Percentiles rank a stretch among this genome's conserved stretches.
Evolutionary conservation across 352 stramenopile genomes (phyloP).

Genomic region (Phytophthora hybrid): DNA sequence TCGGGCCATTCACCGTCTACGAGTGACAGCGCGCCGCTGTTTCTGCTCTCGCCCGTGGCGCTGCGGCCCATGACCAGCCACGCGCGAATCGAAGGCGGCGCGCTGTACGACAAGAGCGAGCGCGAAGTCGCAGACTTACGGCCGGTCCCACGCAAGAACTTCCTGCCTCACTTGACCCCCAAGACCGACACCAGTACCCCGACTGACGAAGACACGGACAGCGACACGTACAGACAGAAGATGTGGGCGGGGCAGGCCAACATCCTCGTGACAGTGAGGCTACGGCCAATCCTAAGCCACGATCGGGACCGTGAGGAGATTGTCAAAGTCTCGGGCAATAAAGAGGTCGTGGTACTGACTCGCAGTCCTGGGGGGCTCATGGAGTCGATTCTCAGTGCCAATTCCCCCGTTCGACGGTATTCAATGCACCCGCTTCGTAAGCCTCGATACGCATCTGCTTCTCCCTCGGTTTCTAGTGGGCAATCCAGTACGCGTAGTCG

Average conservation of each 20-base stretch:
- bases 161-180: slow-evolving; percentile 30
- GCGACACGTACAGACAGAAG: slow-evolving; percentile 72
- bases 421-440: slow-evolving; percentile 45
- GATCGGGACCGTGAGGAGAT: slow-evolving; percentile 78
- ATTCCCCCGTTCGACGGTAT: slow-evolving; percentile 31
- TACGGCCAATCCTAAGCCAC: slow-evolving; percentile 83
- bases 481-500: slow-evolving; percentile 34
- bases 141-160: slow-evolving; percentile 28
- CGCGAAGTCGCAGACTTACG: slow-evolving; percentile 17
- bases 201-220: slow-evolving; percentile 48
- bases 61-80: slow-evolving; percentile 45
- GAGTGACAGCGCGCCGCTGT: slow-evolving; percentile 29
- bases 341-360: slow-evolving; percentile 88
- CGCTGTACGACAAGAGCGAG: slow-evolving; percentile 29
- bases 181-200: slow-evolving; percentile 6
- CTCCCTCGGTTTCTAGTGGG: slow-evolving; percentile 17
- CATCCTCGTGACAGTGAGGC: slow-evolving; percentile 89
- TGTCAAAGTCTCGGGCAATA: slow-evolving; percentile 86
- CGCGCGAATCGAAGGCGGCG: slow-evolving; percentile 43
- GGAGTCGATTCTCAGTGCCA: slow-evolving; percentile 14
- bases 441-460: slow-evolving; percentile 44
- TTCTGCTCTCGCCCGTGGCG: slow-evolving; percentile 28
- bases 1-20: slow-evolving; percentile 20
- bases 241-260: slow-evolving; percentile 91
- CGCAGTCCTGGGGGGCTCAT: slow-evolving; percentile 18